Evolutionary conservation across 2,329 filamentous ascomycete species (phyloP), one percentile per base, ranked within the genome.

Genomic region (Penicillium hordei): DNA sequence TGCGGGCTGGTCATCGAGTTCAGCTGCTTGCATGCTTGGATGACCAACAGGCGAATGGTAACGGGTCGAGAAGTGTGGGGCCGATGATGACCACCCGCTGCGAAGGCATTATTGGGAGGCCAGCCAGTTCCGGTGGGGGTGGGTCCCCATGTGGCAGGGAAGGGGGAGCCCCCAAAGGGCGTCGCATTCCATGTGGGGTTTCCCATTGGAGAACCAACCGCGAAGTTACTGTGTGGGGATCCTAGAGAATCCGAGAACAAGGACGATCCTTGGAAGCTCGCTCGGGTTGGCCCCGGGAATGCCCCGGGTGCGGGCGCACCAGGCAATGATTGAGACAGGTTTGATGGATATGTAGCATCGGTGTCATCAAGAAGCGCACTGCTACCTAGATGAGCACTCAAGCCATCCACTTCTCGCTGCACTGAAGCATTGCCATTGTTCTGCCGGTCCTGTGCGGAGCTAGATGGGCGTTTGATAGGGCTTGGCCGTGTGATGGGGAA

Each of bases 401-500:
- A 78, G 48, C 90, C 85, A 55, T 93, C 91, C 21, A 91, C 79
- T 55, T 88, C 86, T 29, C 79, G 76, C 27, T 82, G 80, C 1
- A 73, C 70, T 42, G 71, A 72, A 58, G 72, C 70, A 21, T 79
- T 76, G 31, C 76, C 72, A 31, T 75, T 71, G 39, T 71, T 71
- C 54, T 71, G 74, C 62, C 71, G 75, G 42, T 82, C 82, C 54
- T 78, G 79, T 31, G 83, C 83, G 10, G 82, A 85, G 72, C 92
- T 96, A 17, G 88, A 87, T 0, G 94, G 93, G 34, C 92, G 85
- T 61, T 93, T 91, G 62, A 97, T 97, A 0, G 93, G 93, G 25
- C 90, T 86, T 27, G 93, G 93, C 53, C 92, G 85, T 45, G 88
- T 84, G 60, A 95, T 93, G 1, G 90, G 90, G 61, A 91, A 88